Evolutionary conservation across 2,329 filamentous ascomycete genomes (phyloP).

Genomic region (Cercospora sp.): DNA sequence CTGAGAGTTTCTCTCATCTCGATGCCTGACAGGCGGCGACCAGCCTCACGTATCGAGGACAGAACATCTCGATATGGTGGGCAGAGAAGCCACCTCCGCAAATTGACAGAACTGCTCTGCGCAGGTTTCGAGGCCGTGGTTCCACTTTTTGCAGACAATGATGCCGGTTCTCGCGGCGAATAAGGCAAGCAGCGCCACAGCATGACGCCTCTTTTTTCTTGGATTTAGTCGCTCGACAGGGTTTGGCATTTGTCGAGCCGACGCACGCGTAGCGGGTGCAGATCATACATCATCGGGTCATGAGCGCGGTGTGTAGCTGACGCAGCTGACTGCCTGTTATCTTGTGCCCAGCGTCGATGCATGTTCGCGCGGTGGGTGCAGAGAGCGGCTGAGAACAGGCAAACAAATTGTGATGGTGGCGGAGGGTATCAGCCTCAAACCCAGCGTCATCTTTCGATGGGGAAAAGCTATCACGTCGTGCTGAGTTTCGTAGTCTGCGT

Average conservation of each 20-base stretch:
- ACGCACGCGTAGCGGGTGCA: slow-evolving; percentile 1
- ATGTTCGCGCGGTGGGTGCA: neutral
- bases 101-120: neutral
- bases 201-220: slow-evolving; percentile 6
- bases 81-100: neutral
- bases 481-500: neutral
- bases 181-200: slow-evolving; percentile 2
- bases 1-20: neutral
- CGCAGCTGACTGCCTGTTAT: neutral
- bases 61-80: neutral
- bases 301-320: neutral
- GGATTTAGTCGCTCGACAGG: neutral
- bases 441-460: neutral
- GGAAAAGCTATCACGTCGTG: neutral
- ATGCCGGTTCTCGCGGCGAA: neutral
- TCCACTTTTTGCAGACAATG: slow-evolving; percentile 2
- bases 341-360: neutral
- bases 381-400: neutral
- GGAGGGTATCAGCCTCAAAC: neutral
- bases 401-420: neutral
- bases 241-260: neutral
- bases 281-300: slow-evolving; percentile 10
- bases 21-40: neutral
- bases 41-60: neutral
- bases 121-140: neutral